Evolutionary conservation across 1,284 basidiomycete species (phyloP), one percentile per base, ranked within the genome.

Genomic region (Rhizoctonia solani): DNA sequence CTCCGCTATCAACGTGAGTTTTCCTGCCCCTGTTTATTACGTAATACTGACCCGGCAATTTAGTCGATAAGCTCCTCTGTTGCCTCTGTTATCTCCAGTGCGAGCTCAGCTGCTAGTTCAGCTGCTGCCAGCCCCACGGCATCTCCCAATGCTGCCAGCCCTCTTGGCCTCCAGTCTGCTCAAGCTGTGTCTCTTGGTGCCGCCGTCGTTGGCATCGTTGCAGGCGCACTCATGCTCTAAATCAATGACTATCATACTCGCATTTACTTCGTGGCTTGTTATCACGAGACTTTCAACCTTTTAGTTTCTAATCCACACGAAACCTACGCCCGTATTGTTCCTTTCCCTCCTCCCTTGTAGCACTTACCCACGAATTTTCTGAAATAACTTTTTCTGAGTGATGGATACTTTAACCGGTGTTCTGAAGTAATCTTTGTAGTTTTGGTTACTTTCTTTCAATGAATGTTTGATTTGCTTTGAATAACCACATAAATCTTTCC

Each of bases 171-270:
- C 14, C 59, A 47, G 9, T 50, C 37, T 27, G 59, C 4, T 16
- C 59, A 65, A 37, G 27, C 53, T 19, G 50, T 49, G 37, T 65
- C 59, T 23, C 27, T 53, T 50, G 59, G 49, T 27, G 59, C 59
- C 6, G 25, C 53, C n/a, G 23, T 65, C 23, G 13, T 65, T 27
- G 59, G 59, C 16, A 39, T 29, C 25, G 59, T 23, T 37, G 59
- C 59, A 19, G 59, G 59, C 27, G 59, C 49, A 29, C 34, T 53
- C 49, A 65, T 65, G 49, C 59, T 65, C 49, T 65, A 65, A 65
- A 30, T 19, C 16, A 23, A 3, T 30, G 5, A 49, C n/a, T 16
- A 16, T 30, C n/a, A 65, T 23, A 4, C 49, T 65, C 44, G 23
- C 11, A n/a, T 16, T 44, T 44, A 21, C n/a, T 44, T n/a, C n/a